phyloP scores from a whole-genome alignment of 2,329 filamentous ascomycete genomes.

The Stagonosporopsis rhizophila region DNA sequence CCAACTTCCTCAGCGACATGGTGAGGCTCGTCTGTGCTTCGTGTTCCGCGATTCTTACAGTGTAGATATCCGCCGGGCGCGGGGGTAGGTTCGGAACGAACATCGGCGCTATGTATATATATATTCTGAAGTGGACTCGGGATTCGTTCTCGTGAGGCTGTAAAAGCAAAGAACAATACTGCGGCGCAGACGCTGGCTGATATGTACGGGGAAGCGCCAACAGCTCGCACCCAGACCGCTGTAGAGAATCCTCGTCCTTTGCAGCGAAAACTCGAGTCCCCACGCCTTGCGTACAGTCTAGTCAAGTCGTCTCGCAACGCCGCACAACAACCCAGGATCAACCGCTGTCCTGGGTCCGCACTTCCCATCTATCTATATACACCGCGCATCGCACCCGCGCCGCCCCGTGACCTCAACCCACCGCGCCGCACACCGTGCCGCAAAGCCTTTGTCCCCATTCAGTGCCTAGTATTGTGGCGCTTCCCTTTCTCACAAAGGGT shows the following conservation, averaged over 20 bases:
- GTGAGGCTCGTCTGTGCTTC: slow-evolving; percentile 12
- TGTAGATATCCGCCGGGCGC: slow-evolving; percentile 22
- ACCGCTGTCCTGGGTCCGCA: background rate
- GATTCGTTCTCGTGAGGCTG: background rate
- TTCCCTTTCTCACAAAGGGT: background rate
- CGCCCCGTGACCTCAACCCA: background rate
- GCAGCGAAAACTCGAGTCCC: background rate
- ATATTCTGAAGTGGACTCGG: background rate
- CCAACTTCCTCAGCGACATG: slow-evolving; percentile 11
- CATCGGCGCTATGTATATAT: slow-evolving; percentile 2
- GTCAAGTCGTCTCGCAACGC: slow-evolving; percentile 3
- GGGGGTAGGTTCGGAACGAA: slow-evolving; percentile 14
- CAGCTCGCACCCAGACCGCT: background rate
- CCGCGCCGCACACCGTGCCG: background rate
- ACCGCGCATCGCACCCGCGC: background rate
- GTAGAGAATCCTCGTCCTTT: background rate
- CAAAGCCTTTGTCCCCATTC: background rate
- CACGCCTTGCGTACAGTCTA: background rate
- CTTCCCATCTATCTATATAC: background rate
- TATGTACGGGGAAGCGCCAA: background rate
- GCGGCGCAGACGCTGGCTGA: background rate
- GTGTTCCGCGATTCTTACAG: slow-evolving; percentile 18
- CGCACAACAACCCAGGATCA: background rate
- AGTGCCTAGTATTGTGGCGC: slow-evolving; percentile 3
- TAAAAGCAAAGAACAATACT: background rate